These are phyloP conservation scores for Pythium scleroteichum DNA, from an alignment of 352 stramenopile genomes.

Conservation along the genomic window DNA sequence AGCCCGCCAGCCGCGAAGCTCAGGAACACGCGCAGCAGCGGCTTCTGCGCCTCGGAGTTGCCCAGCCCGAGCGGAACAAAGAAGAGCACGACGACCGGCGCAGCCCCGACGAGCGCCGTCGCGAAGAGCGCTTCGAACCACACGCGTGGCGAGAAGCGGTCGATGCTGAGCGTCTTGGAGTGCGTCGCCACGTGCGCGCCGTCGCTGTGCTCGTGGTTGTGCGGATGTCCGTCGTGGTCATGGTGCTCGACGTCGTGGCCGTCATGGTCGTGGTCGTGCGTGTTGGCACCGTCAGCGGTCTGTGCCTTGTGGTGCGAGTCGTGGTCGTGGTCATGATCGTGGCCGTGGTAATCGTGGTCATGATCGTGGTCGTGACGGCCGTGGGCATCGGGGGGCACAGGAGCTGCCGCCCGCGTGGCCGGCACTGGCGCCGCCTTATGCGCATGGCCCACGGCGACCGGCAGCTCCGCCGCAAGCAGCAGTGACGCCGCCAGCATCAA, in stretches of 20 bases:
- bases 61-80: slow-evolving; percentile 67
- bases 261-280: slow-evolving; percentile 26
- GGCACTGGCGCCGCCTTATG: not conserved
- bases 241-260: slow-evolving; percentile 33
- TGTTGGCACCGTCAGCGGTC: slow-evolving; percentile 27
- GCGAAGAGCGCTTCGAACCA: slow-evolving; percentile 71
- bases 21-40: slow-evolving; percentile 80
- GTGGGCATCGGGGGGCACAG: not conserved
- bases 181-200: not conserved
- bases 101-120: slow-evolving; percentile 69
- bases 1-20: slow-evolving; percentile 88
- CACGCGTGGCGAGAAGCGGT: slow-evolving; percentile 48
- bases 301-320: slow-evolving; percentile 19
- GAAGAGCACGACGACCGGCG: slow-evolving; percentile 67
- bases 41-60: slow-evolving; percentile 61
- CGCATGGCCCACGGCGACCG: not conserved
- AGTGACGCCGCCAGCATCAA: slow-evolving; percentile 5
- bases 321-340: slow-evolving; percentile 12
- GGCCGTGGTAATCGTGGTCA: slow-evolving; percentile 3
- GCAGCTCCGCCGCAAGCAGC: not conserved
- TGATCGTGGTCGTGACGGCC: not conserved
- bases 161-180: not conserved
- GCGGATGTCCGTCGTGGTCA: slow-evolving; percentile 21
- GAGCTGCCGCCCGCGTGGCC: not conserved
- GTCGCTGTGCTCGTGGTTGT: slow-evolving; percentile 24